These are phyloP conservation scores for Amanita pseudoporphyria DNA, from an alignment of 768 basidiomycete genomes.

Conservation along the genomic window DNA sequence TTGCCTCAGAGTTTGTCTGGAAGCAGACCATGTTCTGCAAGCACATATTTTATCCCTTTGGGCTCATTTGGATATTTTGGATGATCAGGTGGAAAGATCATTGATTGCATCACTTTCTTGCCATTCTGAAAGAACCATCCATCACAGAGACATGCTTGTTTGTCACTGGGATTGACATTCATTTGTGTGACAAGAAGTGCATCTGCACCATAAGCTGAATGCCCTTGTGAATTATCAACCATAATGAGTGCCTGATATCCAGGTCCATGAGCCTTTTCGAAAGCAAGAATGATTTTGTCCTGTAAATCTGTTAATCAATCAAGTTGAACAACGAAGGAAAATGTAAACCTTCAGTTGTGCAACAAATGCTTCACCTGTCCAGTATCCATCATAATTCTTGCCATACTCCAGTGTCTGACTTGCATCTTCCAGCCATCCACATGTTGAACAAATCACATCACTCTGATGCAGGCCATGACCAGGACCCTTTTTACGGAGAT, in stretches of 20 bases:
- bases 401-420: slow-evolving; percentile 29
- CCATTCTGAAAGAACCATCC: slow-evolving; percentile 22
- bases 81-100: slow-evolving; percentile 27
- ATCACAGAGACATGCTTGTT: slow-evolving; percentile 24
- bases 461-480: slow-evolving; percentile 28
- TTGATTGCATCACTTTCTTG: slow-evolving; percentile 18
- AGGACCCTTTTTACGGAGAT: slow-evolving; percentile 27
- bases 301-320: no score
- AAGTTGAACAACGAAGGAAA: no score
- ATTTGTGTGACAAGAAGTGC: slow-evolving; percentile 24
- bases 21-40: no score
- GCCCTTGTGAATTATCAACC: slow-evolving; percentile 34
- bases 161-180: slow-evolving; percentile 29
- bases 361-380: slow-evolving; percentile 22
- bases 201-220: slow-evolving; percentile 27
- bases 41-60: no score
- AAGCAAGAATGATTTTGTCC: slow-evolving; percentile 21
- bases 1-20: no score
- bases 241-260: slow-evolving; percentile 27
- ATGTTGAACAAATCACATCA: slow-evolving; percentile 26
- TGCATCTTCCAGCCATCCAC: slow-evolving; percentile 21
- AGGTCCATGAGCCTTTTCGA: slow-evolving; percentile 22
- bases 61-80: slow-evolving; percentile 16
- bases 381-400: slow-evolving; percentile 33
- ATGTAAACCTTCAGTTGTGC: slow-evolving; percentile 12